Base-by-base conservation (phyloP, 345 rosid genomes). In the Rhizophora apiculata region DNA sequence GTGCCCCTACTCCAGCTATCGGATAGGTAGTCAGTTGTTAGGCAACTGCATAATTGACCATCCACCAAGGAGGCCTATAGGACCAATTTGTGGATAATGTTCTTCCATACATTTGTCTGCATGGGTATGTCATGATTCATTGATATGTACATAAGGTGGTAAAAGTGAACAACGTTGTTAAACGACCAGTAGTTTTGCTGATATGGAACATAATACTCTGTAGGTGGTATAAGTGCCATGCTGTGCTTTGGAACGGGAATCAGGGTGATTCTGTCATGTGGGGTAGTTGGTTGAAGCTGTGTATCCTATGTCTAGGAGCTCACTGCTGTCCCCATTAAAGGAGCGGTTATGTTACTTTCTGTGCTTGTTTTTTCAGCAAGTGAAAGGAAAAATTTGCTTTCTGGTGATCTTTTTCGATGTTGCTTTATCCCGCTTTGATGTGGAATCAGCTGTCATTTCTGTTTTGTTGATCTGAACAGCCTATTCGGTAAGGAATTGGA, bases 231-330 rank as follows among this genome's bases (percentile, higher is more conserved):
- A 60, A 72, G 55, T 51, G 52, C 6, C n/a, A 43, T 67, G 29
- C 24, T 65, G 62, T 53, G 51, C 30, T 22, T 65, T 69, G 64
- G 65, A 57, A 34, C 11, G 43, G 51, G 46, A 68, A 53, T 63
- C 27, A 8, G 32, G 53, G 19, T 37, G 29, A 46, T 16, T 51
- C n/a, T 24, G 27, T 43, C 43, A 60, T 31, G 60, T 26, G 73
- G 73, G 73, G 75, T 56, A 27, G 64, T 62, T 36, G 82, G 82
- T 73, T 72, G 79, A 77, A 84, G 83, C 80, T 61, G 60, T 76
- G 62, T 74, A 67, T 58, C 68, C 74, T 1, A 46, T n/a, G 49
- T 68, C 24, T 55, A 63, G 70, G 65, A 62, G 85, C 81, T 81
- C 76, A 62, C 79, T 69, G 26, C 82, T 61, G 20, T 78, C 61